These are phyloP conservation scores for Coffea humblotiana DNA, from an alignment of 305 asterid species.

Conservation along the genomic window DNA sequence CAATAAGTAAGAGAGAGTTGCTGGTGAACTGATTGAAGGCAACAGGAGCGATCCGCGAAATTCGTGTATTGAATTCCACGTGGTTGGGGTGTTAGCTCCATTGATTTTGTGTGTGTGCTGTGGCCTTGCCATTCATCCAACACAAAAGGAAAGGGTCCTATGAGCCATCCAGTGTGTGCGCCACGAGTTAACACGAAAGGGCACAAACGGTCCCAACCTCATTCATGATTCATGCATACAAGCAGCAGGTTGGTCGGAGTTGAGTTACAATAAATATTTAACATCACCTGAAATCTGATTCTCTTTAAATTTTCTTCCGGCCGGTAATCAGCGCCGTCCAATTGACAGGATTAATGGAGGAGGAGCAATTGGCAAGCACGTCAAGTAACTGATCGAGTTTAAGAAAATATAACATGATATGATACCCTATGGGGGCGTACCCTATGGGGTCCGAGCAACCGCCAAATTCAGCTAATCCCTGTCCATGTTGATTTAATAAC, in stretches of 20 bases:
- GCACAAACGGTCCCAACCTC: not conserved
- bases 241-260: not conserved
- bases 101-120: not conserved
- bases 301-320: not conserved
- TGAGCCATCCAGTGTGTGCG: not conserved
- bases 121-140: not conserved
- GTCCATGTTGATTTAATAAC: not conserved
- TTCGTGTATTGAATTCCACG: not conserved
- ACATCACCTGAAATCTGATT: not conserved
- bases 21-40: not conserved
- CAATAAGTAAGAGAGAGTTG: too few species aligned
- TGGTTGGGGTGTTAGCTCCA: not conserved
- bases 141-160: not conserved
- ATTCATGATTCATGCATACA: not conserved
- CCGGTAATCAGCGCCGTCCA: too few species aligned
- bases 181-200: not conserved
- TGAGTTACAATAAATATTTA: not conserved
- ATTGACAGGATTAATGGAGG: not conserved
- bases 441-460: constrained; percentile 31
- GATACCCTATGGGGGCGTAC: too few species aligned
- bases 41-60: not conserved
- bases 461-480: constrained; percentile 23
- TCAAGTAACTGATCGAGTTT: too few species aligned
- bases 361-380: not conserved
- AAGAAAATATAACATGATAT: not conserved